These are phyloP conservation scores for Cucurbitaria berberidis DNA, from an alignment of 2,329 filamentous ascomycete genomes.

Conservation along the genomic window DNA sequence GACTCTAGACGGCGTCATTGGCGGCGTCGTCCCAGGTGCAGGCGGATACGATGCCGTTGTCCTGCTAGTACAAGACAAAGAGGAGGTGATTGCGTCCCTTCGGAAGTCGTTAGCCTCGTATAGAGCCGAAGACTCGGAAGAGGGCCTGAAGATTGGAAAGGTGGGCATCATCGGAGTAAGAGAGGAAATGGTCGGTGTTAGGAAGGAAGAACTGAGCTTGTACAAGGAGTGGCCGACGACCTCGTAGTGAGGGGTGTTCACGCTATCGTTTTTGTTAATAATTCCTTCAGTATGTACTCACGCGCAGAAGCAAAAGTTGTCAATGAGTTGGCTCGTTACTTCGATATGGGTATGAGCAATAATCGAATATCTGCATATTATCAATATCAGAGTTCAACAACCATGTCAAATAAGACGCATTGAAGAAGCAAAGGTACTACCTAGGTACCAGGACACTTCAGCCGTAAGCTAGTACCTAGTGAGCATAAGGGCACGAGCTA, in stretches of 20 bases:
- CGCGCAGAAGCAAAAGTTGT: no score
- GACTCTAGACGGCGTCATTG: constrained; percentile 77
- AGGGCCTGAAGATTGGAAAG: constrained; percentile 59
- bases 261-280: no score
- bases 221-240: constrained; percentile 51
- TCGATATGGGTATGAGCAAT: no score
- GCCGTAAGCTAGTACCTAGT: no score
- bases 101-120: constrained; percentile 69
- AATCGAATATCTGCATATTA: no score
- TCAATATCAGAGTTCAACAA: no score
- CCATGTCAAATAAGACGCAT: no score
- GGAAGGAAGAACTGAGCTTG: constrained; percentile 46
- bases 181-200: constrained; percentile 73
- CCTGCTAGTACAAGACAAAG: constrained; percentile 76
- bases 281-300: no score
- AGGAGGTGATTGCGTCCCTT: constrained; percentile 66
- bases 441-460: no score
- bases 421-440: no score
- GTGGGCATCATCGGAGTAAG: constrained; percentile 73
- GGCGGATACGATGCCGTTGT: constrained; percentile 92
- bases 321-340: no score
- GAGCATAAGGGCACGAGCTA: no score
- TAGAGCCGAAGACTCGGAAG: constrained; percentile 54
- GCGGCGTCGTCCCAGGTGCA: constrained; percentile 91
- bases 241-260: constrained; percentile 1